Evolutionary conservation across 2,329 filamentous ascomycete species (phyloP).

Genomic region (Diatrype stigma): DNA sequence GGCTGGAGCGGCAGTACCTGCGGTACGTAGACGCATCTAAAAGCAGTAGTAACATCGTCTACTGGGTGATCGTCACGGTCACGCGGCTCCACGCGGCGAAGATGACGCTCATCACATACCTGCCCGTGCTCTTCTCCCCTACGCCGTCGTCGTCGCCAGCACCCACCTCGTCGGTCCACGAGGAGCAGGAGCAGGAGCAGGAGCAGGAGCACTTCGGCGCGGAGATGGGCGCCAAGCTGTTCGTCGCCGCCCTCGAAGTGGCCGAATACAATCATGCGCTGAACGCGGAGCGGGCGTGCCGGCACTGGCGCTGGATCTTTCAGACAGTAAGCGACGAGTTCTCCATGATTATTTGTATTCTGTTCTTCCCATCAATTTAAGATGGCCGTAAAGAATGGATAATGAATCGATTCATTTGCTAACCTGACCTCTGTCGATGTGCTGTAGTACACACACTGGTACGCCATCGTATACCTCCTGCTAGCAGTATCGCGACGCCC

Average conservation of each 20-base stretch:
- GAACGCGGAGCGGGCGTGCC: constrained; percentile 51
- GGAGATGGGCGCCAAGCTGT: constrained; percentile 63
- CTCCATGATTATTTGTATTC: no score
- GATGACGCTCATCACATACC: constrained; percentile 72
- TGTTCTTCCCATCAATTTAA: no score
- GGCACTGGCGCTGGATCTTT: constrained; percentile 46
- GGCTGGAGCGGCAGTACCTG: constrained; percentile 39
- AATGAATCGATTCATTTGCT: no score
- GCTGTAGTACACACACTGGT: constrained; percentile 42
- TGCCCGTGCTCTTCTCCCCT: constrained; percentile 63
- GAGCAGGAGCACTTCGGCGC: constrained; percentile 42
- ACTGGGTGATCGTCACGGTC: constrained; percentile 49
- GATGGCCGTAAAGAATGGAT: no score
- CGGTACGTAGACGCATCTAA: constrained; percentile 30
- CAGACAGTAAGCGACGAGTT: constrained; percentile 34
- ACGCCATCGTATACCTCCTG: constrained; percentile 45
- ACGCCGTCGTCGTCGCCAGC: constrained; percentile 29
- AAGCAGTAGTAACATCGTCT: constrained; percentile 20
- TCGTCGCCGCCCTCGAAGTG: constrained; percentile 69
- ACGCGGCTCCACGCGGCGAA: constrained; percentile 71
- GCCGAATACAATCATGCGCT: constrained; percentile 67
- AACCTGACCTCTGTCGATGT: no score
- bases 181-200: neutral
- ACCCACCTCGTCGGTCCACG: no score
- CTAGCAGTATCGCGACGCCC: constrained; percentile 35